These are phyloP conservation scores for Cylindrotheca closterium DNA, from an alignment of 108 stramenopile genomes.

Conservation along the genomic window DNA sequence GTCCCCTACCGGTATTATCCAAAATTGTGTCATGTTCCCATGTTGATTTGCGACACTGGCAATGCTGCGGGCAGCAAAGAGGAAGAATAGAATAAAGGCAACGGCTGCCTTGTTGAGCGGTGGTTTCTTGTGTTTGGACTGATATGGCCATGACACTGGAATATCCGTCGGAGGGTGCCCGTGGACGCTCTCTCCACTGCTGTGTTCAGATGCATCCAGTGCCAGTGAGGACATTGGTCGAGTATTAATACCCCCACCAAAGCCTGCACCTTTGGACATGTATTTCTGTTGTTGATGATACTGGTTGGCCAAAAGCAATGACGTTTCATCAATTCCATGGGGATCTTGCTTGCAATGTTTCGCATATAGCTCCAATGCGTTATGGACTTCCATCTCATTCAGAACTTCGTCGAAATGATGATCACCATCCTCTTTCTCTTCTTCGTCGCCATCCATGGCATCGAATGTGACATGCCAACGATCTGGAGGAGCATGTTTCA, in stretches of 20 bases:
- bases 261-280: not conserved
- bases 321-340: too few species aligned
- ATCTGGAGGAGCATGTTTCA: too few species aligned
- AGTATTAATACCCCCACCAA: not conserved
- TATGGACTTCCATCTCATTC: not conserved
- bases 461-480: constrained; percentile 1
- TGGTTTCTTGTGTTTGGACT: too few species aligned
- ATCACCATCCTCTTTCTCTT: not conserved
- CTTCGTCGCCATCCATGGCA: not conserved
- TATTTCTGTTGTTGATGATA: not conserved
- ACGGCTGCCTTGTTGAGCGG: too few species aligned
- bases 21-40: too few species aligned
- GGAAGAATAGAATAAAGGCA: too few species aligned
- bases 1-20: too few species aligned
- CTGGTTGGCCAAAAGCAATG: not conserved
- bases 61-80: too few species aligned
- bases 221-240: not conserved
- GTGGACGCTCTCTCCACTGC: too few species aligned
- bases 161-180: not conserved
- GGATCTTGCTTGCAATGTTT: not conserved
- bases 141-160: too few species aligned
- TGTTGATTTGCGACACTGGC: too few species aligned
- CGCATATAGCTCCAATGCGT: not conserved
- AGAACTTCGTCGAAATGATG: not conserved
- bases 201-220: not conserved